Evolutionary conservation across 176 grass and related monocot species (phyloP).

Genomic region (Paspalum notatum): DNA sequence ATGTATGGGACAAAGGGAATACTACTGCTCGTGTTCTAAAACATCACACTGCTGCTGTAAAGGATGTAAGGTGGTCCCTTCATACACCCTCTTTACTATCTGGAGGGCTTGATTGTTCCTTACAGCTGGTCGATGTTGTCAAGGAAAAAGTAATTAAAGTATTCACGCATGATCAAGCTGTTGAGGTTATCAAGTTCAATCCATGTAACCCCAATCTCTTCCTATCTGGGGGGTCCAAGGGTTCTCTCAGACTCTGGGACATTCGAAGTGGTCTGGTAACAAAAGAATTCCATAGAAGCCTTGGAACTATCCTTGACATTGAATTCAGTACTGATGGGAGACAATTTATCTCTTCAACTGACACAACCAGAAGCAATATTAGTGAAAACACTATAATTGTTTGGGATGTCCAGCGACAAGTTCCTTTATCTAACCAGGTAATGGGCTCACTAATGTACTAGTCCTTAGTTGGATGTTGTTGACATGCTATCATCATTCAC

Average conservation of each 20-base stretch:
- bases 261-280: constrained; percentile 59
- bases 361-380: constrained; percentile 84
- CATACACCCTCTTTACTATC: constrained; percentile 64
- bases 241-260: constrained; percentile 86
- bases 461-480: constrained; percentile 11
- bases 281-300: constrained; percentile 68
- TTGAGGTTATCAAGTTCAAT: constrained; percentile 81
- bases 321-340: constrained; percentile 82
- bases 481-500: neutral
- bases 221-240: constrained; percentile 78
- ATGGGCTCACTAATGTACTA: neutral
- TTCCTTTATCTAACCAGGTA: constrained; percentile 96
- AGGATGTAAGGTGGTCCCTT: constrained; percentile 76
- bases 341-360: constrained; percentile 85
- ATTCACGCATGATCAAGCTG: constrained; percentile 82
- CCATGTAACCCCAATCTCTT: constrained; percentile 68
- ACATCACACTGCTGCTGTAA: constrained; percentile 75
- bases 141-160: constrained; percentile 58
- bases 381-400: constrained; percentile 88
- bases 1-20: constrained; percentile 71
- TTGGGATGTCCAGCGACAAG: constrained; percentile 76
- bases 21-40: constrained; percentile 60
- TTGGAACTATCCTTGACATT: constrained; percentile 82
- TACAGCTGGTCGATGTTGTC: constrained; percentile 65
- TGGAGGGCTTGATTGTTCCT: constrained; percentile 68